A percentile compares a stretch with the other conserved stretches of the same genome.
Conservation (phyloP, 805 yeast genomes). For the Teunomyces aglyptinius region DNA sequence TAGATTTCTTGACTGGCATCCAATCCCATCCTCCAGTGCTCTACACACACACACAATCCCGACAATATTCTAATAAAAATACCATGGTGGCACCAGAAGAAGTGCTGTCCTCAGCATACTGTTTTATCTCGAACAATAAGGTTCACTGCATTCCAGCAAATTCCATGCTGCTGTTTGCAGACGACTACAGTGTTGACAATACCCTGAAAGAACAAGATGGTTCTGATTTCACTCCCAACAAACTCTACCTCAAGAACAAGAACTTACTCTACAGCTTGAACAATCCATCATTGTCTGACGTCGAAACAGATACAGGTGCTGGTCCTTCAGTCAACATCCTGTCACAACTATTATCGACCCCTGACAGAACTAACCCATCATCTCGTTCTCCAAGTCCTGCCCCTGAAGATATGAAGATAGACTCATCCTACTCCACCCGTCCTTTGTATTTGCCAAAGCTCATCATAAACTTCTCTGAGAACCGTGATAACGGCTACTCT, state of each 20-base stretch:
- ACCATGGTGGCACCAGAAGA: constrained; percentile 4
- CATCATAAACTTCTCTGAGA: constrained; percentile 37
- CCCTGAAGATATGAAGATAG: constrained; percentile 6
- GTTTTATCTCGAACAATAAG: constrained; percentile 23
- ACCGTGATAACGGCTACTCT: constrained; percentile 28
- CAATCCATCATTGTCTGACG: constrained; percentile 26
- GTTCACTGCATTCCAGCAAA: constrained; percentile 27
- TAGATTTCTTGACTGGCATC: neutral
- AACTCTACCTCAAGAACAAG: constrained; percentile 15
- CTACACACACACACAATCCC: no score
- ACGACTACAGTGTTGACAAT: constrained; percentile 4
- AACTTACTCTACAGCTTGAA: constrained; percentile 25
- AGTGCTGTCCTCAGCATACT: constrained; percentile 19
- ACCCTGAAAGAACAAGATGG: constrained; percentile 7
- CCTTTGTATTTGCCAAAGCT: constrained; percentile 50
- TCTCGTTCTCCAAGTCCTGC: constrained; percentile 7
- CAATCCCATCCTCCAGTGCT: neutral
- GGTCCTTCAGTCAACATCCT: neutral
- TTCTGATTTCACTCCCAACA: constrained; percentile 15
- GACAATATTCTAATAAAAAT: neutral
- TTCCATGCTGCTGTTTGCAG: constrained; percentile 11
- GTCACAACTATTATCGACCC: neutral
- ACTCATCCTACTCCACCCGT: constrained; percentile 41
- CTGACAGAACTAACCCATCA: neutral
- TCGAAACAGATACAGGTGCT: constrained; percentile 6